These are phyloP conservation scores for Talaromyces sp. DNA, from an alignment of 2,329 filamentous ascomycete species.

Conservation along the genomic window DNA sequence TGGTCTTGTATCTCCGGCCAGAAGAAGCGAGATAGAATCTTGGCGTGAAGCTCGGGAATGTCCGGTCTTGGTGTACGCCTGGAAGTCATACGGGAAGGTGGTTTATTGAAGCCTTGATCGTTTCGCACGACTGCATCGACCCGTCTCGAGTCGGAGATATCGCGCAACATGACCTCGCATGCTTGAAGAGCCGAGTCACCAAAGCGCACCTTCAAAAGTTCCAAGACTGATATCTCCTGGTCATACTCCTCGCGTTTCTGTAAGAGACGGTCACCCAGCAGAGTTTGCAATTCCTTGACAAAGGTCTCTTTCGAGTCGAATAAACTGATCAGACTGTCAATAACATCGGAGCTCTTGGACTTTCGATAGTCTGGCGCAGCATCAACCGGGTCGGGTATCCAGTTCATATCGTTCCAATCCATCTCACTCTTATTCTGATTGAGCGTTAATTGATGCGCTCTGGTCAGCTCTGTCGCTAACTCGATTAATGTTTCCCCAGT, in stretches of 20 bases:
- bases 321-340: conserved; percentile 84
- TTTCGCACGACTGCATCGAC: conserved; percentile 70
- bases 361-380: conserved; percentile 90
- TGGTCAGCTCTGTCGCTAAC: conserved; percentile 56
- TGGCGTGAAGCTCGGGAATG: conserved; percentile 66
- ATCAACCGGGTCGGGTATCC: conserved; percentile 90
- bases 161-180: conserved; percentile 96
- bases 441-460: conserved; percentile 45
- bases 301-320: conserved; percentile 90
- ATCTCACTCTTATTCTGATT: conserved; percentile 64
- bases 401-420: conserved; percentile 90
- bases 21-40: conserved; percentile 88
- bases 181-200: conserved; percentile 84
- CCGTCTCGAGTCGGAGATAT: conserved; percentile 79
- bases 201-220: conserved; percentile 84
- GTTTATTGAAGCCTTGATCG: conserved; percentile 44
- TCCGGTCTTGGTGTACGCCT: conserved; percentile 30
- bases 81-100: conserved; percentile 26
- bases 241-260: conserved; percentile 69
- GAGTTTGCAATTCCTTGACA: conserved; percentile 88
- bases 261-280: conserved; percentile 80
- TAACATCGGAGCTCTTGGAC: conserved; percentile 85
- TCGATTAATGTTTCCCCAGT: conserved; percentile 51
- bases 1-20: conserved; percentile 78
- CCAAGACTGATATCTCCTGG: conserved; percentile 79